A percentile compares a stretch with the other conserved stretches of the same genome.
phyloP scores from a whole-genome alignment of 768 basidiomycete species.

The Sarcodon aspratus region DNA sequence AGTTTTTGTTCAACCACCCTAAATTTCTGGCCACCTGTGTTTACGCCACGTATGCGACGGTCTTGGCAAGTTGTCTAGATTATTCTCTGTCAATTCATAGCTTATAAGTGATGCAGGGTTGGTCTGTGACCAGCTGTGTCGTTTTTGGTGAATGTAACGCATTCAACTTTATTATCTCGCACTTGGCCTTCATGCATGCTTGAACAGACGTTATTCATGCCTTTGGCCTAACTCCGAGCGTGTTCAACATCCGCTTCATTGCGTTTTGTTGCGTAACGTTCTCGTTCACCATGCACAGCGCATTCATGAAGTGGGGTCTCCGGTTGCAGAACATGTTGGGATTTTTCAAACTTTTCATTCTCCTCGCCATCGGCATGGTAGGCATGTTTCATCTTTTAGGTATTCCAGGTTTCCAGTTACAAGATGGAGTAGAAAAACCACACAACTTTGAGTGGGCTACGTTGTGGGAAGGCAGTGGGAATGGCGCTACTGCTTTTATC shows the following conservation, averaged over 20 bases:
- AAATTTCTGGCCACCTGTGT: conserved; percentile 49
- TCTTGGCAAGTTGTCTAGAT: conserved; percentile 31
- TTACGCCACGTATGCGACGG: conserved; percentile 44
- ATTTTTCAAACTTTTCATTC: conserved; percentile 47
- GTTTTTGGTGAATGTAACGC: conserved; percentile 67
- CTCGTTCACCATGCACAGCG: conserved; percentile 46
- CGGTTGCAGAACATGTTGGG: conserved; percentile 56
- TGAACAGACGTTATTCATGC: conserved; percentile 46
- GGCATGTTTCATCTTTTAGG: conserved; percentile 42
- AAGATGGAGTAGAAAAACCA: conserved; percentile 35
- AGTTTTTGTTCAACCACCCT: conserved; percentile 56
- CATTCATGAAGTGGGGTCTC: conserved; percentile 39
- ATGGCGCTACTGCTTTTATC: conserved; percentile 46
- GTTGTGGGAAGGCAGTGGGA: conserved; percentile 52
- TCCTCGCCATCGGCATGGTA: conserved; percentile 37
- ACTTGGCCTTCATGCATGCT: neutral
- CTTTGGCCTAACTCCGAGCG: conserved; percentile 25
- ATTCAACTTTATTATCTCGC: neutral
- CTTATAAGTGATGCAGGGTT: conserved; percentile 28
- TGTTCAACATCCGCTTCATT: conserved; percentile 38
- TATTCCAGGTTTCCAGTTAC: conserved; percentile 36
- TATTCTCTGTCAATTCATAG: neutral
- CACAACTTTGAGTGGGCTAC: conserved; percentile 47
- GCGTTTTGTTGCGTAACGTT: conserved; percentile 47
- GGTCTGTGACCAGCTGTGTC: conserved; percentile 43